phyloP scores from a whole-genome alignment of 805 yeast species.

The Wickerhamiella spandovensis region DNA sequence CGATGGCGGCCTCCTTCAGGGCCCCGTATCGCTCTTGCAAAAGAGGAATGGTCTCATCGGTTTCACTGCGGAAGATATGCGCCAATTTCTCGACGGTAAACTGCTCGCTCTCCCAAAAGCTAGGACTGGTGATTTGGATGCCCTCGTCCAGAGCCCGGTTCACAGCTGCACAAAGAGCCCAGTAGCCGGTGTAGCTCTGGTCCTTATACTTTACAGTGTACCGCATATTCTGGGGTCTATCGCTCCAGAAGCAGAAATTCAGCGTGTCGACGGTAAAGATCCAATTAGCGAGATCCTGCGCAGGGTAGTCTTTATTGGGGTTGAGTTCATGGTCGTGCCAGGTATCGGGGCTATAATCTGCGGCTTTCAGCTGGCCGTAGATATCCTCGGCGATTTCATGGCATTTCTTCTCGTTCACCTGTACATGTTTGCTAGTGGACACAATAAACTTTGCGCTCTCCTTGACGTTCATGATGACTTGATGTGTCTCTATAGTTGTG shows the following conservation, averaged over 20 bases:
- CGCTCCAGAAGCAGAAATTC: slow-evolving; percentile 34
- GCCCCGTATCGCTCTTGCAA: slow-evolving; percentile 24
- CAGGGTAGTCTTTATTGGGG: slow-evolving; percentile 15
- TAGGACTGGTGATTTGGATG: slow-evolving; percentile 27
- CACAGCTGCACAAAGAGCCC: slow-evolving; percentile 32
- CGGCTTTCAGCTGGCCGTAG: slow-evolving; percentile 17
- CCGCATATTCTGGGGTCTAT: slow-evolving; percentile 22
- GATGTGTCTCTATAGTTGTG: no score
- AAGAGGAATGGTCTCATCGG: slow-evolving; percentile 25
- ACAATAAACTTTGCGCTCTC: slow-evolving; percentile 22
- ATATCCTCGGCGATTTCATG: slow-evolving; percentile 22
- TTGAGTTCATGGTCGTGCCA: slow-evolving; percentile 29
- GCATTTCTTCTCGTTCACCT: slow-evolving; percentile 21
- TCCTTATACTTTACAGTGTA: slow-evolving; percentile 26
- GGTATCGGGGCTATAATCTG: slow-evolving; percentile 23
- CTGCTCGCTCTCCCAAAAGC: slow-evolving; percentile 23
- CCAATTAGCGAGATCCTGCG: slow-evolving; percentile 24
- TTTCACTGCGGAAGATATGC: slow-evolving; percentile 24
- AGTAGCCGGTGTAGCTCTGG: slow-evolving; percentile 30
- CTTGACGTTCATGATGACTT: slow-evolving; percentile 10
- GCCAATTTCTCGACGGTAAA: slow-evolving; percentile 17
- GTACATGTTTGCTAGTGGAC: slow-evolving; percentile 20
- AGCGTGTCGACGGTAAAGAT: slow-evolving; percentile 31
- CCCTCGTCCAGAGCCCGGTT: slow-evolving; percentile 30
- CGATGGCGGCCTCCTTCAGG: slow-evolving; percentile 27